Evolutionary conservation across 2,329 filamentous ascomycete genomes (phyloP).

Genomic region (Periglandula ipomoeae): DNA sequence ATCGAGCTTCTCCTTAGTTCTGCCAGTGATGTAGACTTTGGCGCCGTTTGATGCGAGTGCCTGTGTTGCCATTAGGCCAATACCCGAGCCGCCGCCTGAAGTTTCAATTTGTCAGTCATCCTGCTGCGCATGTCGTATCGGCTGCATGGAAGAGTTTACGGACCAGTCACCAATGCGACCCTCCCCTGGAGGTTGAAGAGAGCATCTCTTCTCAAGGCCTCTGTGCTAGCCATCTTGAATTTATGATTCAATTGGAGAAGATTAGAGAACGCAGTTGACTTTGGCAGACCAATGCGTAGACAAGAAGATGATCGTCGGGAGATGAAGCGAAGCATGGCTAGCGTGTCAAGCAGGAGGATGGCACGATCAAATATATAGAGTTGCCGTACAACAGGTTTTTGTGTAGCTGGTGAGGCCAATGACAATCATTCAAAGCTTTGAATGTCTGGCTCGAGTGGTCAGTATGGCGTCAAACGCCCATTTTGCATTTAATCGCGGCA

Average conservation of each 20-base stretch:
- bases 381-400: background rate
- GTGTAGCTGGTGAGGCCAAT: background rate
- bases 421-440: background rate
- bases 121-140: background rate
- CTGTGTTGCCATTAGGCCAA: conserved; percentile 61
- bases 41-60: conserved; percentile 58
- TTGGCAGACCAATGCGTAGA: background rate
- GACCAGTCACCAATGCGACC: conserved; percentile 37
- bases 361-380: background rate
- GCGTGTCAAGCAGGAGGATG: no score
- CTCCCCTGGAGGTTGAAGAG: conserved; percentile 34
- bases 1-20: conserved; percentile 53
- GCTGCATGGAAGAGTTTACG: background rate
- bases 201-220: conserved; percentile 24
- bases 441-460: background rate
- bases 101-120: background rate
- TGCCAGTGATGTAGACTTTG: conserved; percentile 63
- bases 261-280: background rate
- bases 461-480: background rate
- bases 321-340: background rate
- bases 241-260: background rate
- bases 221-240: conserved; percentile 8
- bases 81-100: conserved; percentile 47
- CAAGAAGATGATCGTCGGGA: background rate
- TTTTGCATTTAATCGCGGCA: background rate